Evolutionary conservation across 1,284 basidiomycete genomes (phyloP).

Genomic region (Thecaphora thlaspeos): DNA sequence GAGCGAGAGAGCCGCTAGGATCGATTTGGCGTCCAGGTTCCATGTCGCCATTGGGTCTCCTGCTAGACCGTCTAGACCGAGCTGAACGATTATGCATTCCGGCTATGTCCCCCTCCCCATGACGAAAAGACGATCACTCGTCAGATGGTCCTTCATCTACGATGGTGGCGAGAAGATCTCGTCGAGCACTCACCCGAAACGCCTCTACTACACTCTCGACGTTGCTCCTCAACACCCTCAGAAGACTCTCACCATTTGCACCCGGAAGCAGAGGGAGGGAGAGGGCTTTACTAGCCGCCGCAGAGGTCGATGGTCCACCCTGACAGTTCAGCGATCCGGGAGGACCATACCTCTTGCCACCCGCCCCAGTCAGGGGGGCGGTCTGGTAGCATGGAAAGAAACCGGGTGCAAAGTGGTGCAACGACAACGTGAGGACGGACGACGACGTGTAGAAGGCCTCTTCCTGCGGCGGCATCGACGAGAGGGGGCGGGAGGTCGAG

Average conservation of each 20-base stretch:
- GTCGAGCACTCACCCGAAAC: constrained; percentile 49
- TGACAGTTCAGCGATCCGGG: constrained; percentile 23
- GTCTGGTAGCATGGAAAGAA: constrained; percentile 70
- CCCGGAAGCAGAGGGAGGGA: constrained; percentile 31
- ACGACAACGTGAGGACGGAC: constrained; percentile 69
- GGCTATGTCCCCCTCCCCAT: constrained; percentile 59
- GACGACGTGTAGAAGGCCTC: constrained; percentile 52
- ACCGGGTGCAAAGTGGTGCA: constrained; percentile 76
- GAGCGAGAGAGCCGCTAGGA: constrained; percentile 10
- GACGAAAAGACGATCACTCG: background rate
- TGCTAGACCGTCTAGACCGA: constrained; percentile 80
- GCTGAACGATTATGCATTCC: constrained; percentile 78
- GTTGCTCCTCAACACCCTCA: constrained; percentile 11
- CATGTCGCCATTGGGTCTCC: constrained; percentile 70
- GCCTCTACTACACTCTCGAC: constrained; percentile 65
- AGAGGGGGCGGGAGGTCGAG: no score
- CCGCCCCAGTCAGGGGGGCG: no score
- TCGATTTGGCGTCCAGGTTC: constrained; percentile 69
- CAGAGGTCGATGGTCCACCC: constrained; percentile 2
- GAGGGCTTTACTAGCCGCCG: constrained; percentile 9
- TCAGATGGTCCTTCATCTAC: background rate
- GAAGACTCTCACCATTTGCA: constrained; percentile 12
- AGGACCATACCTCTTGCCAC: background rate
- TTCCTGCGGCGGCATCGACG: constrained; percentile 1
- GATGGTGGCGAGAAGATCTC: no score